Conservation (phyloP, 176 grass and related monocot species). For the Zoysia pacifica region DNA sequence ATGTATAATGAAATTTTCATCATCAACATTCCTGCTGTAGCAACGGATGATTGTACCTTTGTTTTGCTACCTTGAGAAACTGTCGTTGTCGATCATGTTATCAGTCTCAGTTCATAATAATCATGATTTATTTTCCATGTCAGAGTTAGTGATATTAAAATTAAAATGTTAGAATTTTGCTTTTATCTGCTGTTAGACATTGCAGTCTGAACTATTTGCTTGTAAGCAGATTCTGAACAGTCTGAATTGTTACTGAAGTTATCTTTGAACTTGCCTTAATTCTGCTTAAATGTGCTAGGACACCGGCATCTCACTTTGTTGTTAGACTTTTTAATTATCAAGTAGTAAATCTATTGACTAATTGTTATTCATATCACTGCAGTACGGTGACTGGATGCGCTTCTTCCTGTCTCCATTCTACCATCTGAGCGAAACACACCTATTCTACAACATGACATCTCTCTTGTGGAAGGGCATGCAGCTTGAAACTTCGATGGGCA, state of each 20-base stretch:
- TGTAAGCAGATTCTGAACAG: no score
- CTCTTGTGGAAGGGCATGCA: constrained; percentile 96
- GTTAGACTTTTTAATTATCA: not conserved
- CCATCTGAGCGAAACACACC: constrained; percentile 72
- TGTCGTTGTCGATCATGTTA: no score
- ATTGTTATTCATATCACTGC: constrained; percentile 34
- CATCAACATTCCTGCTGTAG: not conserved
- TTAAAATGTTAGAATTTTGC: no score
- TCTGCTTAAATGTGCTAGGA: not conserved
- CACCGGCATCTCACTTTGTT: not conserved
- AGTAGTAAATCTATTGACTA: not conserved
- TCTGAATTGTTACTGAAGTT: not conserved
- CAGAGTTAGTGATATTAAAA: not conserved
- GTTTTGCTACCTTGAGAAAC: no score
- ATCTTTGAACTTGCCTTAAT: not conserved
- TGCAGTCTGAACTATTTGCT: no score
- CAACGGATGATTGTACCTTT: no score
- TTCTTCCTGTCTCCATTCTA: constrained; percentile 94
- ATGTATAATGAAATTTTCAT: not conserved
- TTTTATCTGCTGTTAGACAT: no score
- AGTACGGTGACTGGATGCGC: constrained; percentile 70
- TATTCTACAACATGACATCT: constrained; percentile 97
- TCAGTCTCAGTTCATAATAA: no score
- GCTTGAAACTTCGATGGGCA: constrained; percentile 84
- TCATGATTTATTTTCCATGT: not conserved